phyloP scores from a whole-genome alignment of 169 alveolate genomes.

The Plasmodium inui region DNA sequence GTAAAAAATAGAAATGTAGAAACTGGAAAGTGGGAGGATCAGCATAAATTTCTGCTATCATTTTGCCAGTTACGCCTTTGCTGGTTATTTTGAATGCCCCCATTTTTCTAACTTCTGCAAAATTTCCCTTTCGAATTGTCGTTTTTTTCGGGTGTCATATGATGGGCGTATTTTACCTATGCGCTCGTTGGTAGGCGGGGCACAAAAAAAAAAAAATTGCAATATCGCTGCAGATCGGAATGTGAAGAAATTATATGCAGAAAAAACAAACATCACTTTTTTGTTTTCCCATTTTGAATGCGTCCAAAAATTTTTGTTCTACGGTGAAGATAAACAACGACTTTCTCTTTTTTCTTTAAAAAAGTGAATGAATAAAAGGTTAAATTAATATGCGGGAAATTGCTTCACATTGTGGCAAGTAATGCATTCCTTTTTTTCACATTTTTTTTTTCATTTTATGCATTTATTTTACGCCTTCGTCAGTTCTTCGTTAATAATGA shows the following conservation, averaged over 20 bases:
- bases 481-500: not conserved
- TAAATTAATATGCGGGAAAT: not conserved
- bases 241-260: not conserved
- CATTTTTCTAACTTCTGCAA: not conserved
- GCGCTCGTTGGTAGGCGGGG: not conserved
- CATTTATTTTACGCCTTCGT: not conserved
- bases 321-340: not conserved
- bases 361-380: not conserved
- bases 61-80: not conserved
- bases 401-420: not conserved
- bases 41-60: not conserved
- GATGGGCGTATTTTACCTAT: not conserved
- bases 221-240: not conserved
- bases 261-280: conserved; percentile 7
- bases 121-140: not conserved
- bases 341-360: not conserved
- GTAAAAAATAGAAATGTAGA: not conserved
- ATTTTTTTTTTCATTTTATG: not conserved
- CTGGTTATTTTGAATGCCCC: not conserved
- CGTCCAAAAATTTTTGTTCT: conserved; percentile 3
- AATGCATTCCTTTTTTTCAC: not conserved
- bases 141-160: not conserved
- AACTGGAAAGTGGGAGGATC: not conserved
- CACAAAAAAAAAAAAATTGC: conserved; percentile 9
- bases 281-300: conserved; percentile 4